These are phyloP conservation scores for Balakata baccata DNA, from an alignment of 345 rosid species.

Conservation along the genomic window DNA sequence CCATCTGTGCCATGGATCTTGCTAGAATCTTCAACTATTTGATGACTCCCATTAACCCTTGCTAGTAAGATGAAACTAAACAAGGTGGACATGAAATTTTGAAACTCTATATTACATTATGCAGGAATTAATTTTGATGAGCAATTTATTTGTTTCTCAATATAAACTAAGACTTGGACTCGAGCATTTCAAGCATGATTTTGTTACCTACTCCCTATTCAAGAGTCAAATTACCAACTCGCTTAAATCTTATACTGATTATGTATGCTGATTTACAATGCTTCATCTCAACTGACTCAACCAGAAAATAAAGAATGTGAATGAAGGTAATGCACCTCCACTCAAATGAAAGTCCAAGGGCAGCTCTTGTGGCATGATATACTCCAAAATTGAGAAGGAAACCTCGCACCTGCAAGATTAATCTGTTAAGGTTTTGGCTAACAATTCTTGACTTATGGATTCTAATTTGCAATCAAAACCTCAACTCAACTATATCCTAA, in stretches of 20 bases:
- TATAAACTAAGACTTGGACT: neutral
- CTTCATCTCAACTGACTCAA: slow-evolving; percentile 7
- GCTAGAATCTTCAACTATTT: neutral
- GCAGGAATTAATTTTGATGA: neutral
- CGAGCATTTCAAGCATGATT: neutral
- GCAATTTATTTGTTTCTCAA: neutral
- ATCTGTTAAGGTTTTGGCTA: slow-evolving; percentile 9
- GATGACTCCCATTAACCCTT: neutral
- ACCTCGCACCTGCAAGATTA: slow-evolving; percentile 69
- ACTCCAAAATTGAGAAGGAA: slow-evolving; percentile 96
- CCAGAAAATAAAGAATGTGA: slow-evolving; percentile 6
- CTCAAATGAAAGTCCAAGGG: slow-evolving; percentile 85
- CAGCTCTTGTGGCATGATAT: slow-evolving; percentile 86
- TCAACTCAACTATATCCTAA: neutral
- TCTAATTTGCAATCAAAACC: neutral
- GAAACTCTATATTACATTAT: neutral
- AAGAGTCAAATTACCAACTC: slow-evolving; percentile 3
- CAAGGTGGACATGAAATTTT: neutral
- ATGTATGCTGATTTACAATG: slow-evolving; percentile 1
- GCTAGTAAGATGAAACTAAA: neutral
- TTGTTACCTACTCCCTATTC: neutral
- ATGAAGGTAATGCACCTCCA: slow-evolving; percentile 59
- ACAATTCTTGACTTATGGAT: slow-evolving; percentile 10
- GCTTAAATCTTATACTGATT: neutral
- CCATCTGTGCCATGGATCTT: neutral